Evolutionary conservation across 495 filamentous ascomycete species (phyloP).

Genomic region (Aspergillus haitiensis): DNA sequence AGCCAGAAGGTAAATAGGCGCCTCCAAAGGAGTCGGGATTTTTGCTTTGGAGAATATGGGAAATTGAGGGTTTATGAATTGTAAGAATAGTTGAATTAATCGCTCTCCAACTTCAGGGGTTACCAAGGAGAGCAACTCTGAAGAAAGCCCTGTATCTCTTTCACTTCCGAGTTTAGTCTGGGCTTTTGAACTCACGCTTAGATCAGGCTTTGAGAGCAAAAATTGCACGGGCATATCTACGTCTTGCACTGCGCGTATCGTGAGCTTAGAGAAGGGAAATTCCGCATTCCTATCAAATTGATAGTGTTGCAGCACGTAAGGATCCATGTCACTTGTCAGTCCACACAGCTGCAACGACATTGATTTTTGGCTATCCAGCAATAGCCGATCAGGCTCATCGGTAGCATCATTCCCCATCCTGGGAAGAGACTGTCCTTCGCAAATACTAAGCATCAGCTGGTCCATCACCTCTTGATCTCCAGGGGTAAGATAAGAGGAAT

Average conservation of each 20-base stretch:
- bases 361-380: not conserved
- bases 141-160: not conserved
- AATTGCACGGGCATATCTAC: constrained; percentile 5
- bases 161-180: not conserved
- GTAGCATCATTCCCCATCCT: not conserved
- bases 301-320: constrained; percentile 9
- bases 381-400: not conserved
- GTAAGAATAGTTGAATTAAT: not conserved
- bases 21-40: not conserved
- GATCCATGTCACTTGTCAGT: constrained; percentile 10
- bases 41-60: not conserved
- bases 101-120: not conserved
- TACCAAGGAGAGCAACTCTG: not conserved
- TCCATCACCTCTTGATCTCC: not conserved
- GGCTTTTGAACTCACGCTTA: not conserved
- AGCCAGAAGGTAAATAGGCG: not conserved
- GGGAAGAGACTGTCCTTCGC: not conserved
- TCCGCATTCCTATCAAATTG: constrained; percentile 1
- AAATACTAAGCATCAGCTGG: not conserved
- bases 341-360: constrained; percentile 3
- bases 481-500: not conserved
- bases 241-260: not conserved
- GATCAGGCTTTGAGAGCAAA: constrained; percentile 6
- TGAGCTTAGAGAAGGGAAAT: constrained; percentile 9
- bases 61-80: not conserved